Evolutionary conservation across 352 stramenopile genomes (phyloP).

Genomic region (Globisporangium cylindrosporum): DNA sequence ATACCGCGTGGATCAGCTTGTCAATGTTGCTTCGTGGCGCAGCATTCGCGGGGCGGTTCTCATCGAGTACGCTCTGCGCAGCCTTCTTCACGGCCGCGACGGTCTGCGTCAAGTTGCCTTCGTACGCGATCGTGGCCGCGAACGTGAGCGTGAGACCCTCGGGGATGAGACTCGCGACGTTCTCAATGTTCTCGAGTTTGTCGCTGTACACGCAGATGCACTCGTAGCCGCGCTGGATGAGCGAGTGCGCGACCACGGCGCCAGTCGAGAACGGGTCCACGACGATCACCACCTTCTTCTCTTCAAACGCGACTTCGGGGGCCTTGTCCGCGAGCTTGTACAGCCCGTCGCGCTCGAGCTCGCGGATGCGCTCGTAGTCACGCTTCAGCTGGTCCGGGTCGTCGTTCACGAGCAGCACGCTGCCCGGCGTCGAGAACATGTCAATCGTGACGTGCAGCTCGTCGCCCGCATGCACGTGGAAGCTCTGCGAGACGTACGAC

Average conservation of each 20-base stretch:
- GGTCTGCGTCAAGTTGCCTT: constrained; percentile 44
- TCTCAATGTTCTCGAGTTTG: constrained; percentile 79
- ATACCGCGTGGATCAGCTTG: constrained; percentile 75
- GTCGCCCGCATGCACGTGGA: constrained; percentile 83
- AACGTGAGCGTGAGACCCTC: constrained; percentile 77
- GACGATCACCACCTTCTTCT: constrained; percentile 85
- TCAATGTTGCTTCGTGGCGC: constrained; percentile 17
- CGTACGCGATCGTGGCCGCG: constrained; percentile 70
- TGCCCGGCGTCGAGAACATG: constrained; percentile 94
- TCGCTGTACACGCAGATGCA: constrained; percentile 88
- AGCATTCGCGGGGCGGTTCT: constrained; percentile 12
- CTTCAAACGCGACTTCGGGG: constrained; percentile 4
- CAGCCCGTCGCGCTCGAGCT: constrained; percentile 72
- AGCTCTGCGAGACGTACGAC: constrained; percentile 91
- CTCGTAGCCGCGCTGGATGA: constrained; percentile 87
- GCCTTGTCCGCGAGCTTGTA: constrained; percentile 39
- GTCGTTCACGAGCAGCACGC: constrained; percentile 91
- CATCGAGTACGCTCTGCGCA: constrained; percentile 28
- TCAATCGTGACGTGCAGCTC: constrained; percentile 90
- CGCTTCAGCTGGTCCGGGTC: constrained; percentile 65
- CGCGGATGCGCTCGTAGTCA: constrained; percentile 85
- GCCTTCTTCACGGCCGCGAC: constrained; percentile 49
- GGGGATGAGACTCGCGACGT: constrained; percentile 71
- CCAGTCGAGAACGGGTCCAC: constrained; percentile 96
- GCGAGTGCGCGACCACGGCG: constrained; percentile 91